Percentiles rank a stretch among this genome's conserved stretches.
Evolutionary conservation across 2,329 filamentous ascomycete species (phyloP).

Genomic region (Botryotinia convoluta): DNA sequence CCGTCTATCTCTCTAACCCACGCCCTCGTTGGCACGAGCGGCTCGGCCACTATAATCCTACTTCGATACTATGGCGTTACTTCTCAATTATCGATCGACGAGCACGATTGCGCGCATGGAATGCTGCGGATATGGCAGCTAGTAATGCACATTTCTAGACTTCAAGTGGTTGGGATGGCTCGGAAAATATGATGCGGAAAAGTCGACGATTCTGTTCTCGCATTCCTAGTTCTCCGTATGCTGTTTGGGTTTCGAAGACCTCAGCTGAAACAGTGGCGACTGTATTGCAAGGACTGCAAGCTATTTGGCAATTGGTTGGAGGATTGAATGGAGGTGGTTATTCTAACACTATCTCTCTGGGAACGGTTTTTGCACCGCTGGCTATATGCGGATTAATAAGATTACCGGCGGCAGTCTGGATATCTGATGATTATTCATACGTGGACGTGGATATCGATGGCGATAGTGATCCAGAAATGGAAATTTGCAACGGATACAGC

Average conservation of each 20-base stretch:
- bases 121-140: not conserved
- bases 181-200: not conserved
- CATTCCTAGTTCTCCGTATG: not conserved
- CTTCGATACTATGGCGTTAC: not conserved
- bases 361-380: not conserved
- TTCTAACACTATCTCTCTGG: not conserved
- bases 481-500: not conserved
- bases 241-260: not conserved
- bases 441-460: not conserved
- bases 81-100: not conserved
- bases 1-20: not conserved
- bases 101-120: not conserved
- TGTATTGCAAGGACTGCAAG: not conserved
- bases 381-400: not conserved
- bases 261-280: not conserved
- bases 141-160: not conserved
- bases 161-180: not conserved
- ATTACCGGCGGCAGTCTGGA: not conserved
- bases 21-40: not conserved
- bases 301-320: not conserved
- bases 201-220: not conserved
- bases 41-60: not conserved
- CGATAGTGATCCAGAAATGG: not conserved
- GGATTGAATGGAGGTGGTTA: not conserved
- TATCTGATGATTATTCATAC: not conserved